Base-by-base conservation (phyloP, 2,329 filamentous ascomycete genomes). In the Aspergillus latus region DNA sequence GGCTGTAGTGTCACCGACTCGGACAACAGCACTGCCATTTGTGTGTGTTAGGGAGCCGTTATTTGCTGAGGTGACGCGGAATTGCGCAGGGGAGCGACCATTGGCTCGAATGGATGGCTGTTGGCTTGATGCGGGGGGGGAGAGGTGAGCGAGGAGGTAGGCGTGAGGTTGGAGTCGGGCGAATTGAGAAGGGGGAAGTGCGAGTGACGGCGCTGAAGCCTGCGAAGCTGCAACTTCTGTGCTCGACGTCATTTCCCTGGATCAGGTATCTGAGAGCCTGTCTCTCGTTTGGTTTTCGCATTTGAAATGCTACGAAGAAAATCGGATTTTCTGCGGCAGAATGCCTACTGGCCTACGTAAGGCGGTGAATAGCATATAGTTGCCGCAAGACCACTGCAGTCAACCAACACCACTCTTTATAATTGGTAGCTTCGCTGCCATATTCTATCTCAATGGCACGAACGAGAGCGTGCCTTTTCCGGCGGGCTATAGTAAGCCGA, bases 1-100 rank as follows among this genome's bases (percentile, higher is more conserved):
- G n/a, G 92, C 90, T 1, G 91, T 92, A 1, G 93, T 97, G 72
- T 95, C 90, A 46, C 94, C 94, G 50, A 89, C 80, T 36, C 94
- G 85, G 49, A 97, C 89, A 0, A 97, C 88, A 0, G 93, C 88
- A 66, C 90, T 95, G 50, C 94, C 94, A 70, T 96, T 88, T 54
- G 91, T 88, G 72, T 99, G 92, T 0, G 91, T 90, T 49, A 99
- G 80, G 21, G 90, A 94, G 28, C 89, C 89, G 0, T 85, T 85
- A 74, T 97, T 94, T 65, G 94, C 81, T 34, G 86, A 85, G n/a
- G 89, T 86, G 21, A 80, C 73, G 44, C 94, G 87, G 57, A 87
- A 84, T 66, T 92, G 83, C 30, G 82, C 78, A 5, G 89, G 84
- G 2, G 80, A 74, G 63, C 94, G 90, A 61, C 90, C 90, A 73